Percentiles rank a stretch among this genome's conserved stretches.
phyloP scores from a whole-genome alignment of 1,284 basidiomycete genomes.

The Ganoderma resinaceum region DNA sequence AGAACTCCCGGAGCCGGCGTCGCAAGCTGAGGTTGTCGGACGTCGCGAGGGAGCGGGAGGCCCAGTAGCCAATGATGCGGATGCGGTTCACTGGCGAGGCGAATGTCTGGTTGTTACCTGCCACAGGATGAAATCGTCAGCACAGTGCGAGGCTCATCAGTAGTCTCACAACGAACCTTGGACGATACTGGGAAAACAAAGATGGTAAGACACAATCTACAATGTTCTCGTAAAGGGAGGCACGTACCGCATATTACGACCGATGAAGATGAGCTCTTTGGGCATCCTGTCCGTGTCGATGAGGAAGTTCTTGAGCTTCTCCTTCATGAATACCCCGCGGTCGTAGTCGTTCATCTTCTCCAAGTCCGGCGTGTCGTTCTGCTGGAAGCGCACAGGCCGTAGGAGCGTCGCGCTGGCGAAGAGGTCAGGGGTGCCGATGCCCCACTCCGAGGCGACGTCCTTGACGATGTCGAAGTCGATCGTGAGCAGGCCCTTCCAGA shows the following conservation, averaged over 20 bases:
- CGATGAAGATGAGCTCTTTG: conserved; percentile 84
- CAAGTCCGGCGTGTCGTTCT: conserved; percentile 41
- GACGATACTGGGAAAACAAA: conserved; percentile 53
- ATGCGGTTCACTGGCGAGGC: conserved; percentile 88
- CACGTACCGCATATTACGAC: conserved; percentile 80
- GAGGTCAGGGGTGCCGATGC: conserved; percentile 80
- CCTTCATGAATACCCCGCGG: conserved; percentile 68
- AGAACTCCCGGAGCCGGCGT: conserved; percentile 55
- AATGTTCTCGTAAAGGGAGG: conserved; percentile 21
- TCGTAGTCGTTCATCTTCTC: conserved; percentile 61
- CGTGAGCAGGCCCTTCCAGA: conserved; percentile 83
- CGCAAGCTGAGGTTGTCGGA: conserved; percentile 46
- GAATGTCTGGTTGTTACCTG: conserved; percentile 78
- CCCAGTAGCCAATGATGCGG: conserved; percentile 82
- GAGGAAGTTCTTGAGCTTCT: conserved; percentile 65
- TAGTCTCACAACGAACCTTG: conserved; percentile 53
- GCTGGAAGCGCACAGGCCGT: conserved; percentile 57
- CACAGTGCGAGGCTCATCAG: neutral
- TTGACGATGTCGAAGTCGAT: conserved; percentile 59
- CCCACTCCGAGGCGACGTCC: conserved; percentile 74
- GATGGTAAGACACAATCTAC: neutral
- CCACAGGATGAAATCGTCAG: conserved; percentile 1
- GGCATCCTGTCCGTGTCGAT: conserved; percentile 73
- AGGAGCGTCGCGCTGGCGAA: conserved; percentile 78
- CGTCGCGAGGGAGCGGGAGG: conserved; percentile 61